Percentiles rank a stretch among this genome's conserved stretches.
These are phyloP conservation scores for Peronospora farinosa DNA, from an alignment of 352 stramenopile genomes.

Conservation along the genomic window DNA sequence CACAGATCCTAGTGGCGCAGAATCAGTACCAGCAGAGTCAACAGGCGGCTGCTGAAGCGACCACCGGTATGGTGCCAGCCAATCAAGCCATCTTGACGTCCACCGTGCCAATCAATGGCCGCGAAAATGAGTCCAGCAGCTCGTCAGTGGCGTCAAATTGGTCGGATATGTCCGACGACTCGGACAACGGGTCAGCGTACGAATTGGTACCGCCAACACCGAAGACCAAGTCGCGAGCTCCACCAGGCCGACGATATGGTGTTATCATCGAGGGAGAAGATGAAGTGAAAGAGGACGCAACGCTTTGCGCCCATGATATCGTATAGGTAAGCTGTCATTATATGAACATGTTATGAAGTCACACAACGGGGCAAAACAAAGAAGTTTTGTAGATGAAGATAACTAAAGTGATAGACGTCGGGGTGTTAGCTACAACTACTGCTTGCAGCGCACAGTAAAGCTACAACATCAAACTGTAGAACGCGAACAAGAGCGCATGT, in stretches of 20 bases:
- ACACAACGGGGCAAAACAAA: constrained; percentile 1
- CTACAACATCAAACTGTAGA: no score
- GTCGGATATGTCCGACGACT: constrained; percentile 17
- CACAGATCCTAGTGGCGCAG: constrained; percentile 38
- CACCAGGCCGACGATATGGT: constrained; percentile 10
- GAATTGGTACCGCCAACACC: constrained; percentile 28
- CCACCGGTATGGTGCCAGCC: constrained; percentile 2
- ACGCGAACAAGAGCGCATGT: no score
- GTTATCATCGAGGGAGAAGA: constrained; percentile 33
- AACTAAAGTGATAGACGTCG: no score
- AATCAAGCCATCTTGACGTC: constrained; percentile 17
- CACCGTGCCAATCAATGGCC: constrained; percentile 41
- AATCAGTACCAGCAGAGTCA: constrained; percentile 18
- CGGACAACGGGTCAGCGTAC: constrained; percentile 30
- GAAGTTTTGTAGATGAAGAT: constrained; percentile 1
- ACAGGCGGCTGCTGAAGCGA: not conserved
- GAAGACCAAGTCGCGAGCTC: constrained; percentile 11
- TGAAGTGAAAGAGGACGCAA: constrained; percentile 30
- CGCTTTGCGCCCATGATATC: constrained; percentile 15
- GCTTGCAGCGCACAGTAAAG: no score
- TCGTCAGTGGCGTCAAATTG: constrained; percentile 6
- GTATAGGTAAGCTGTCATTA: constrained; percentile 12
- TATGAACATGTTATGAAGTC: constrained; percentile 23
- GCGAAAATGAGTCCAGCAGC: constrained; percentile 22
- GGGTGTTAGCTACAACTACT: no score